Conservation (phyloP, 2,329 filamentous ascomycete genomes). For the Kalaharituber pfeilii region DNA sequence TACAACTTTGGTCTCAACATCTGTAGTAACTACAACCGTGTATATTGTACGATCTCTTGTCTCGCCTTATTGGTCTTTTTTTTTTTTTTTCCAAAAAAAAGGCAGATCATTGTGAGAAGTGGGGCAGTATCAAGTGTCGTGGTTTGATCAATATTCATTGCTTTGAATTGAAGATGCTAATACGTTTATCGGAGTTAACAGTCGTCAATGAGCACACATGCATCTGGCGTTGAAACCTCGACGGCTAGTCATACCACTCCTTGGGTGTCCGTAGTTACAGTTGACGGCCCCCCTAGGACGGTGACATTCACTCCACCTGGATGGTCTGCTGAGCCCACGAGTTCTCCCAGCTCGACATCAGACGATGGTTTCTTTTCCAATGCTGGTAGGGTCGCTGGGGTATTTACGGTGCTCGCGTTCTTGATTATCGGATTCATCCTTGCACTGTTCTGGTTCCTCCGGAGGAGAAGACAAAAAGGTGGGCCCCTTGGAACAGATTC, state of each 20-base stretch:
- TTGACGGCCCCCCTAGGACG: constrained; percentile 2
- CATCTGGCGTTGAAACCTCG: neutral
- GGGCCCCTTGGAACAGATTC: neutral
- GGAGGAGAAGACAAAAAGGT: constrained; percentile 2
- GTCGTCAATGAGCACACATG: too few species aligned
- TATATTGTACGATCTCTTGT: constrained; percentile 17
- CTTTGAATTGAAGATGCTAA: too few species aligned
- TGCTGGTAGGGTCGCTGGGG: constrained; percentile 14
- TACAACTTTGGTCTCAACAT: neutral
- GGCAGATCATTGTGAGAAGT: too few species aligned
- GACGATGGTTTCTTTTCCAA: constrained; percentile 12
- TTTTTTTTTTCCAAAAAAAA: neutral
- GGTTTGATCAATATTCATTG: too few species aligned
- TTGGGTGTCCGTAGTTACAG: neutral
- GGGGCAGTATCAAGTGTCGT: too few species aligned
- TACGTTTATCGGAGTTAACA: neutral
- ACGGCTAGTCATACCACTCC: neutral
- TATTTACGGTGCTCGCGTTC: constrained; percentile 15
- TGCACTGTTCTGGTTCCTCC: constrained; percentile 13
- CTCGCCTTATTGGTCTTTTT: constrained; percentile 1
- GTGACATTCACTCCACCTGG: constrained; percentile 6
- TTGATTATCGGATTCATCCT: constrained; percentile 10
- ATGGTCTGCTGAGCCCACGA: constrained; percentile 5
- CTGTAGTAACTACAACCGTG: constrained; percentile 10
- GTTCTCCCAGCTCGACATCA: neutral